These are phyloP conservation scores for Grosmannia penicillata DNA, from an alignment of 2,329 filamentous ascomycete species.

Conservation along the genomic window DNA sequence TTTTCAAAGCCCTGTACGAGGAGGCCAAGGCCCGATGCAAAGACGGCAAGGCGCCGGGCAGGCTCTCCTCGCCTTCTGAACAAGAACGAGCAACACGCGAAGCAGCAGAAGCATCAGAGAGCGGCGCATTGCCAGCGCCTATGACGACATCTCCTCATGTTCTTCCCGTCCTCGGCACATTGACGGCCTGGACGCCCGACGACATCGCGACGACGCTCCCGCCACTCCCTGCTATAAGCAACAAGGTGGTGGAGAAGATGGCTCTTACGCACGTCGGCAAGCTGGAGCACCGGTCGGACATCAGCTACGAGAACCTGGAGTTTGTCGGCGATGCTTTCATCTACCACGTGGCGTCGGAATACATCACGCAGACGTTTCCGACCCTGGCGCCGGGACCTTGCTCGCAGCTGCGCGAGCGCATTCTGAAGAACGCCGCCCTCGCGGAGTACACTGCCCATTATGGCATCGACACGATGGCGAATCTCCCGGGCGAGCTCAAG, in stretches of 20 bases:
- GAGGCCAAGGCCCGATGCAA: too few species aligned
- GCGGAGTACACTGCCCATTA: constrained; percentile 56
- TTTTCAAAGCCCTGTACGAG: too few species aligned
- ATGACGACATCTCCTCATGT: not conserved
- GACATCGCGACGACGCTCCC: constrained; percentile 35
- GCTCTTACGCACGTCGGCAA: constrained; percentile 51
- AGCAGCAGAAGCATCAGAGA: not conserved
- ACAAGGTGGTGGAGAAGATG: constrained; percentile 43
- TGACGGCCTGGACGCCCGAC: constrained; percentile 28
- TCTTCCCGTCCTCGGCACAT: constrained; percentile 7
- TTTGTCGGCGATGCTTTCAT: constrained; percentile 80
- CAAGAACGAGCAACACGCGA: too few species aligned
- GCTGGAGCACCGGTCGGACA: constrained; percentile 18
- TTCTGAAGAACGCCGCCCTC: constrained; percentile 71
- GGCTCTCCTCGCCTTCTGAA: too few species aligned
- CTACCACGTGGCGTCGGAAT: constrained; percentile 52
- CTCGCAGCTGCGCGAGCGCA: constrained; percentile 60
- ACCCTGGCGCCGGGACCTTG: constrained; percentile 51
- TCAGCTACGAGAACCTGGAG: constrained; percentile 70
- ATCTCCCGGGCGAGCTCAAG: constrained; percentile 33
- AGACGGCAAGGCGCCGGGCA: too few species aligned
- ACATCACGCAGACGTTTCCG: constrained; percentile 59
- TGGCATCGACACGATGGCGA: constrained; percentile 49
- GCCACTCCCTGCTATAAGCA: constrained; percentile 43
- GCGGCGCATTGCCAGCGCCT: too few species aligned